Evolutionary conservation across 1,139 yeast genomes (phyloP), one percentile per base, ranked within the genome.

Genomic region (Scheffersomyces lignicola): DNA sequence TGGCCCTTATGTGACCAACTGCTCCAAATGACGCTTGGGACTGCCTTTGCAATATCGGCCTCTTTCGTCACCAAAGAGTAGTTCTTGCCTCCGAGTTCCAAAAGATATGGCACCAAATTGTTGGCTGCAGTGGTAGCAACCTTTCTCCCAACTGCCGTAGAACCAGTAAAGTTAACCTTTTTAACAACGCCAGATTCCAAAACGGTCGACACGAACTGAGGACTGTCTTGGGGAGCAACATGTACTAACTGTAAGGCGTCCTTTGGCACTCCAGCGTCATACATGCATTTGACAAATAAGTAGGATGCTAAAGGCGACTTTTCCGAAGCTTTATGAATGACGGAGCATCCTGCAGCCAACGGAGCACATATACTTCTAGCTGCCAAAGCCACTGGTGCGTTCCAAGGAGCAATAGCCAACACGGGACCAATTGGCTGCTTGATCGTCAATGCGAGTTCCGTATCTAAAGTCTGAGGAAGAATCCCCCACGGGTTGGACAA

Each of bases 261-360:
- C 1, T 42, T 32, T 3, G 76, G 73, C 4, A 69, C 56, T 2
- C 74, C 75, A 3, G 71, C 71, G 8, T 58, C 61, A 26, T 57
- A 47, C 26, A 68, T 60, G 21, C 58, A 51, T 34, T 60, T 53
- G 3, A 58, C 65, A 24, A 61, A 42, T 10, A 65, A 32, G 42
- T 64, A 58, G 1, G 65, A 47, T 3, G 56, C 33, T 24, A 40
- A 37, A 0, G 75, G 65, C 2, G 73, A 54, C 34, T 60, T 54
- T 32, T 71, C 74, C 4, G 69, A 53, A 0, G 72, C 51, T 39
- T 69, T 69, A 27, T 60, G 41, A 11, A 71, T 48, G n/a, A 72
- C 76, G 0, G 76, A 68, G 43, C 76, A 70, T 2, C 77, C 77
- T n/a, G 77, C 76, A 20, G 70, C 67, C 34, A 72, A 51, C 2